Percentiles rank a stretch among this genome's conserved stretches.
These are phyloP conservation scores for Prototheca cutis DNA, from an alignment of 163 green algal genomes.

Conservation along the genomic window DNA sequence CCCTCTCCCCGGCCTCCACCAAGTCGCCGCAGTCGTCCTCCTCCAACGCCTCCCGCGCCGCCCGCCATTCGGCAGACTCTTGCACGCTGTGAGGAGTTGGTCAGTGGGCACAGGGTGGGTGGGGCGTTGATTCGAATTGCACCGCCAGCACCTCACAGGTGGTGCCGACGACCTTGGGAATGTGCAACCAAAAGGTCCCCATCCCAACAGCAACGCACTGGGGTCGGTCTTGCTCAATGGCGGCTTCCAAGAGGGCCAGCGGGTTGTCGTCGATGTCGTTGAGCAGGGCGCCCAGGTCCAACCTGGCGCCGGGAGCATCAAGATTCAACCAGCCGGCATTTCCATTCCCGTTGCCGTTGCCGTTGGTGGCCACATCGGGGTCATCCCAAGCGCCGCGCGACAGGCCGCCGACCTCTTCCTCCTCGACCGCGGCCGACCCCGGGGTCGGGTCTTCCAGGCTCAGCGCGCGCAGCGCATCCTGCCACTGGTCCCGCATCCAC, in stretches of 20 bases:
- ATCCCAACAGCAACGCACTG: too few species aligned
- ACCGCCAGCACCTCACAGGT: too few species aligned
- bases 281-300: not conserved
- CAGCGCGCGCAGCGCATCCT: constrained; percentile 3
- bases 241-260: constrained; percentile 7
- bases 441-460: constrained; percentile 2
- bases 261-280: constrained; percentile 7
- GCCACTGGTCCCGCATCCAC: not conserved
- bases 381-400: not conserved
- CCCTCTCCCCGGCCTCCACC: too few species aligned
- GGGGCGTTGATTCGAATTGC: too few species aligned
- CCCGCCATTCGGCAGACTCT: too few species aligned
- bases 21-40: too few species aligned
- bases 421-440: constrained; percentile 5
- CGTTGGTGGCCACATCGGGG: not conserved
- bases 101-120: too few species aligned
- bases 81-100: too few species aligned
- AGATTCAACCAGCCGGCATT: not conserved
- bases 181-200: too few species aligned
- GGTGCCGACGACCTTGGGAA: too few species aligned
- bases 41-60: too few species aligned
- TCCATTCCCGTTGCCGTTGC: not conserved
- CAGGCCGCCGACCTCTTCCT: too few species aligned
- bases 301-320: not conserved
- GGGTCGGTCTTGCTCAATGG: constrained; percentile 21